These are phyloP conservation scores for Carnegiea gigantea DNA, from an alignment of 179 eudicot species.

Conservation along the genomic window DNA sequence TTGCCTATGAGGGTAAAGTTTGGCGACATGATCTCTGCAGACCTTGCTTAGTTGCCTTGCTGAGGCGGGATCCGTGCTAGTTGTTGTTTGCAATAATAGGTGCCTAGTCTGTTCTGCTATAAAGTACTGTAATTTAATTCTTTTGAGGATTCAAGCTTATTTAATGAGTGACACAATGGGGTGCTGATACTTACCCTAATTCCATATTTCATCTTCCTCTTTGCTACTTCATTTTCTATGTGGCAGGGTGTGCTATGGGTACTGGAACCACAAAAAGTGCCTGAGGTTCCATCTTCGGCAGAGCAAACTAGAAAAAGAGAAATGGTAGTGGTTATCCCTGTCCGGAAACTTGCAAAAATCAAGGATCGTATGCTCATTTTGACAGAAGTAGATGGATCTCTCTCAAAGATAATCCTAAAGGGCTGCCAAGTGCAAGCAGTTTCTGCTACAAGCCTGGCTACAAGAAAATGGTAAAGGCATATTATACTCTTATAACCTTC, in stretches of 20 bases:
- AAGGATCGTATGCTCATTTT: constrained; percentile 64
- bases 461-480: constrained; percentile 77
- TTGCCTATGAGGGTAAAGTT: too few relatives aligned
- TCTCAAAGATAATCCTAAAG: constrained; percentile 49
- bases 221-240: constrained; percentile 11
- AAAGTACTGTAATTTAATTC: too few relatives aligned
- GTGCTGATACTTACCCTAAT: background rate
- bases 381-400: constrained; percentile 64
- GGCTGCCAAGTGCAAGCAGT: constrained; percentile 78
- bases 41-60: too few relatives aligned
- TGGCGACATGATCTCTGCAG: too few relatives aligned
- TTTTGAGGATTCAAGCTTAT: background rate
- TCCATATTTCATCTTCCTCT: background rate
- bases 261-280: constrained; percentile 63
- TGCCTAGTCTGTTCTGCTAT: background rate
- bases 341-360: constrained; percentile 64
- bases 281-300: constrained; percentile 42
- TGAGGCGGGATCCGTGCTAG: background rate
- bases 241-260: constrained; percentile 83
- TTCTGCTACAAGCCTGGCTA: constrained; percentile 69
- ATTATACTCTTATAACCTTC: background rate
- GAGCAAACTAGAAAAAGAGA: constrained; percentile 65
- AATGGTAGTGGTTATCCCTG: constrained; percentile 71
- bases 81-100: background rate
- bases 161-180: background rate